Evolutionary conservation across 2,329 filamentous ascomycete genomes (phyloP).

Genomic region (Mollisia scopiformis): DNA sequence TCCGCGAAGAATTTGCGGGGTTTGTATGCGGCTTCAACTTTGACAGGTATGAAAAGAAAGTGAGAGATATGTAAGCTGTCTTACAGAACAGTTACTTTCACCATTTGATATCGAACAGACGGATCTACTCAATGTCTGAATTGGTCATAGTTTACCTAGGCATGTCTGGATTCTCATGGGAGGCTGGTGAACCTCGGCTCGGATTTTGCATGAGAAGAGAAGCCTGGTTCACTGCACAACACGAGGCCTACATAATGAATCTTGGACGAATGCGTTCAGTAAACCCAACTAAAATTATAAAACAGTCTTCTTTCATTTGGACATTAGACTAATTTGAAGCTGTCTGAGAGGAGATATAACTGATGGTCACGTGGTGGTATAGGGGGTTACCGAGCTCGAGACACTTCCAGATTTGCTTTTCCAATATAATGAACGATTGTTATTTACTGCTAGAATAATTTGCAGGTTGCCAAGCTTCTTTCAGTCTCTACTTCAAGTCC

Average conservation of each 20-base stretch:
- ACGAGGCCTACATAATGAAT: not conserved
- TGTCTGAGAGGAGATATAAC: too few relatives aligned
- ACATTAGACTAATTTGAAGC: too few relatives aligned
- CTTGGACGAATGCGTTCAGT: too few relatives aligned
- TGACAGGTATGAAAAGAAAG: not conserved
- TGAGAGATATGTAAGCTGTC: not conserved
- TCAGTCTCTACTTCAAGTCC: conserved; percentile 37
- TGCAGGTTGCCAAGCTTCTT: not conserved
- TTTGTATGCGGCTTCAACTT: not conserved
- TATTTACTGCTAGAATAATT: not conserved
- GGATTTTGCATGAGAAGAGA: not conserved
- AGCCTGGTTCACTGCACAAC: not conserved
- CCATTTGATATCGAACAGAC: not conserved
- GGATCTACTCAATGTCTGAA: not conserved
- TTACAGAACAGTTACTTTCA: not conserved
- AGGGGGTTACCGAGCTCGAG: not conserved
- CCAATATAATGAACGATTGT: not conserved
- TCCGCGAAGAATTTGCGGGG: conserved; percentile 14
- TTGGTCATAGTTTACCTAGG: not conserved
- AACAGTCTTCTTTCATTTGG: not conserved
- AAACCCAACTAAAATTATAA: too few relatives aligned
- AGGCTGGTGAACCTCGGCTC: conserved; percentile 10
- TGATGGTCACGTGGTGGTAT: not conserved
- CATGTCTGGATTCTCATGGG: not conserved
- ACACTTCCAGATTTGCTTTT: not conserved